These are phyloP conservation scores for Cyclocybe aegerita DNA, from an alignment of 768 basidiomycete species.

Conservation along the genomic window DNA sequence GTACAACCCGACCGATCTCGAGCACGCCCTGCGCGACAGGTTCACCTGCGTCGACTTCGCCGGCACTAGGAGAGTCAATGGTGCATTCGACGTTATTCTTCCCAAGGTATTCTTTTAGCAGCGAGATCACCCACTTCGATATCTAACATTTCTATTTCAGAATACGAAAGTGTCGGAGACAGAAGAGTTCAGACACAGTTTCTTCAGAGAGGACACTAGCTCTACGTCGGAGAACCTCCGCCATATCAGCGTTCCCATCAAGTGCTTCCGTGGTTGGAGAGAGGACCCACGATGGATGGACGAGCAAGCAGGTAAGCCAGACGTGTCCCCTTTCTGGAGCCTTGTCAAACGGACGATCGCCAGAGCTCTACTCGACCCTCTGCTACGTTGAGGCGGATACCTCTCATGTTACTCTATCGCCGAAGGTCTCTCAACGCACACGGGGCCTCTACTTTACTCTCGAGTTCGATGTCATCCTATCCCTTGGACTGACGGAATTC, in stretches of 20 bases:
- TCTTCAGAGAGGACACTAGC: conserved; percentile 15
- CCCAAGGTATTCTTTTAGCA: conserved; percentile 25
- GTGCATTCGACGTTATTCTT: conserved; percentile 36
- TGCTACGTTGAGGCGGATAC: conserved; percentile 23
- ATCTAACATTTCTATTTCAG: conserved; percentile 17
- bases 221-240: conserved; percentile 1
- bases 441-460: conserved; percentile 21
- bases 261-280: conserved; percentile 20
- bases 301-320: conserved; percentile 11
- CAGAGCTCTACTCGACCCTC: conserved; percentile 5
- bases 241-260: conserved; percentile 12
- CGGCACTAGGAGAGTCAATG: conserved; percentile 30
- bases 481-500: conserved; percentile 50
- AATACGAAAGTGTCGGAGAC: conserved; percentile 38
- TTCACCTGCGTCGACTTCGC: conserved; percentile 25
- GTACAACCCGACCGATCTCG: conserved; percentile 30
- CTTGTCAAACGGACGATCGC: not conserved
- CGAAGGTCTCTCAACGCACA: not conserved
- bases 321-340: not conserved
- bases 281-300: conserved; percentile 19
- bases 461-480: conserved; percentile 35
- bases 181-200: conserved; percentile 37
- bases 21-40: conserved; percentile 34
- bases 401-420: conserved; percentile 4
- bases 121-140: no score